Conservation (phyloP, 441 rosid genomes). For the Croton laevigatus region DNA sequence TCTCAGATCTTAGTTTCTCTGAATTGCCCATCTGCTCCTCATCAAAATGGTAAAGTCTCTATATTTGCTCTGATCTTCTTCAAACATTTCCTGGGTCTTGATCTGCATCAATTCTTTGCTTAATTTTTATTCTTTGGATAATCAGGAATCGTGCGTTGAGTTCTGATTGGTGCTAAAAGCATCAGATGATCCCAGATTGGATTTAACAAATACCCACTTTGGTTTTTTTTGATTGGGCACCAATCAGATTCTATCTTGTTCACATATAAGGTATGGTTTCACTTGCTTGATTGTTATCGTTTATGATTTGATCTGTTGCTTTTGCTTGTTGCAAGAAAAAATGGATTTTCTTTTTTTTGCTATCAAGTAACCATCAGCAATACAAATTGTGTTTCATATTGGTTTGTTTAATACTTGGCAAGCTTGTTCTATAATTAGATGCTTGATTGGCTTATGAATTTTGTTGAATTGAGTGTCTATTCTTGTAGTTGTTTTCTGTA, state of each 20-base stretch:
- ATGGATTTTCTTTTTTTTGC: constrained; percentile 15
- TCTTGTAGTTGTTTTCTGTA: constrained; percentile 13
- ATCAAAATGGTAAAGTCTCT: constrained; percentile 49
- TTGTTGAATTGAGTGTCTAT: constrained; percentile 18
- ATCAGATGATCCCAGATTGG: constrained; percentile 63
- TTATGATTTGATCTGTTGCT: constrained; percentile 31
- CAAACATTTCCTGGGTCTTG: constrained; percentile 27
- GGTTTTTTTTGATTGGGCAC: constrained; percentile 37
- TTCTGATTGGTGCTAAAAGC: constrained; percentile 43
- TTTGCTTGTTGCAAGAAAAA: constrained; percentile 15
- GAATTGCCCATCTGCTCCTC: constrained; percentile 55
- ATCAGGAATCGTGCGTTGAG: constrained; percentile 34
- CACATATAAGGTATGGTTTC: constrained; percentile 41
- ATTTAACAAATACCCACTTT: constrained; percentile 43
- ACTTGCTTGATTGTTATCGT: constrained; percentile 27
- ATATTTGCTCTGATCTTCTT: constrained; percentile 31
- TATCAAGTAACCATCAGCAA: constrained; percentile 8
- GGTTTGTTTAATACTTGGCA: constrained; percentile 17
- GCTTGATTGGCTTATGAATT: constrained; percentile 23
- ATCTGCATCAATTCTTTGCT: constrained; percentile 26
- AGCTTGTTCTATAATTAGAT: constrained; percentile 20
- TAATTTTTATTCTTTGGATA: constrained; percentile 22
- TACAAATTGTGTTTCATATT: constrained; percentile 17
- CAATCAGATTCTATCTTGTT: constrained; percentile 61
- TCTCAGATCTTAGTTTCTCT: constrained; percentile 68